These are phyloP conservation scores for Fusarium chaquense DNA, from an alignment of 2,329 filamentous ascomycete genomes.

Conservation along the genomic window DNA sequence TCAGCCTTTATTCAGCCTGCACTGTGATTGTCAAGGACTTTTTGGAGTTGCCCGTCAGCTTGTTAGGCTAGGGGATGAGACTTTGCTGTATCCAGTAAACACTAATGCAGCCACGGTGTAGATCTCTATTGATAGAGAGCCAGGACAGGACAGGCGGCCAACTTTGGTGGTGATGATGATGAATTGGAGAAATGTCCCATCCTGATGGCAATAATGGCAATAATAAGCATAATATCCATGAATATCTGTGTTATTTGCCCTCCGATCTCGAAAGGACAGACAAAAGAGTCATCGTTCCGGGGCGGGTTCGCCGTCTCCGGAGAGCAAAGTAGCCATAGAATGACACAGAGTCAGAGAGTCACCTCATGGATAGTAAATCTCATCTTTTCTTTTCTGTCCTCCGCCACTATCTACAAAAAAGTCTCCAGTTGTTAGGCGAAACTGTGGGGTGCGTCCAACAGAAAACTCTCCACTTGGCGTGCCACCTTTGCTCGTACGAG, in stretches of 20 bases:
- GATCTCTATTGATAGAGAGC: slow-evolving; percentile 2
- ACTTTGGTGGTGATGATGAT: not conserved
- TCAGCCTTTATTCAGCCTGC: not conserved
- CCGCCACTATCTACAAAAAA: slow-evolving; percentile 12
- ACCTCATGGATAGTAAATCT: not conserved
- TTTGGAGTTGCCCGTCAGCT: not conserved
- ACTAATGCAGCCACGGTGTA: not conserved
- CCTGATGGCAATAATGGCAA: not conserved
- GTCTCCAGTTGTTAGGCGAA: slow-evolving; percentile 16
- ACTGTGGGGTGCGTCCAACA: slow-evolving; percentile 27
- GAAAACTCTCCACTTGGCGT: slow-evolving; percentile 21
- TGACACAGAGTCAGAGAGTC: not conserved
- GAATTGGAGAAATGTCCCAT: not conserved
- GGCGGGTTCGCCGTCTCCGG: slow-evolving; percentile 19
- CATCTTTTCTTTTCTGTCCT: too few species aligned
- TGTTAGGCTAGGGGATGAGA: not conserved
- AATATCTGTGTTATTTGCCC: not conserved
- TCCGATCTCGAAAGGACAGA: not conserved
- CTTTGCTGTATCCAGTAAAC: slow-evolving; percentile 1
- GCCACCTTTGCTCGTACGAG: slow-evolving; percentile 41
- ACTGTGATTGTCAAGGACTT: not conserved
- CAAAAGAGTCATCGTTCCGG: slow-evolving; percentile 7
- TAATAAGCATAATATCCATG: not conserved
- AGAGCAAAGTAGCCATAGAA: slow-evolving; percentile 11
- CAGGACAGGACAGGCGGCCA: too few species aligned